phyloP scores from a whole-genome alignment of 495 filamentous ascomycete genomes.

The Xylaria grammica region DNA sequence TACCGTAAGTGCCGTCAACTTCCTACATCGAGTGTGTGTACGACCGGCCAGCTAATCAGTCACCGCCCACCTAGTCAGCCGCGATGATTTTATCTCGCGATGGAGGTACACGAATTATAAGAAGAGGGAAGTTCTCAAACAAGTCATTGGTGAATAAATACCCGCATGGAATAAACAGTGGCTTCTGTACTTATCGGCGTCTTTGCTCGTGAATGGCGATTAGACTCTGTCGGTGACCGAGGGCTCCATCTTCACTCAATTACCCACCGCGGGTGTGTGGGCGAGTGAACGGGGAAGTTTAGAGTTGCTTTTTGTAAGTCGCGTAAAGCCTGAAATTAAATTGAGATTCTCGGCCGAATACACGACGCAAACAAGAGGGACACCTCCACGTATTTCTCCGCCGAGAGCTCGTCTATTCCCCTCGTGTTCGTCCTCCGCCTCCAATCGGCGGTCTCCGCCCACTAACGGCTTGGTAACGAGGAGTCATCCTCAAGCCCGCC shows the following conservation, averaged over 20 bases:
- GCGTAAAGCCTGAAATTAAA: neutral
- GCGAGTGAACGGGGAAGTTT: too few species aligned
- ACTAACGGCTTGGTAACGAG: neutral
- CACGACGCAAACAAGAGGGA: neutral
- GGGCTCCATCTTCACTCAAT: too few species aligned
- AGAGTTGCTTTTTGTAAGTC: neutral
- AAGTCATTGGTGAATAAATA: constrained; percentile 36
- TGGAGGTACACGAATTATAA: constrained; percentile 73
- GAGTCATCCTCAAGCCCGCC: neutral
- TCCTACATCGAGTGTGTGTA: neutral
- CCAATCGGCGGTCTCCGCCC: neutral
- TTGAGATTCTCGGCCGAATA: neutral
- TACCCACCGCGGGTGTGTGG: too few species aligned
- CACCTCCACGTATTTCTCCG: neutral
- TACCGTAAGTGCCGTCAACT: constrained; percentile 67
- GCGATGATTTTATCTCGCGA: constrained; percentile 83
- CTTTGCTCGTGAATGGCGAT: too few species aligned
- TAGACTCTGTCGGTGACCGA: too few species aligned
- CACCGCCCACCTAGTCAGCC: constrained; percentile 64
- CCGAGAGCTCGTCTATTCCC: neutral
- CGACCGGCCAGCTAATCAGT: constrained; percentile 3
- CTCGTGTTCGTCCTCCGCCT: constrained; percentile 7
- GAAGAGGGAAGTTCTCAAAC: constrained; percentile 53
- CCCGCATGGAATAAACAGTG: neutral
- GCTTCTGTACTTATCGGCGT: neutral